Base-by-base conservation (phyloP, 768 basidiomycete species). In the Termitomyces bulborhizus region DNA sequence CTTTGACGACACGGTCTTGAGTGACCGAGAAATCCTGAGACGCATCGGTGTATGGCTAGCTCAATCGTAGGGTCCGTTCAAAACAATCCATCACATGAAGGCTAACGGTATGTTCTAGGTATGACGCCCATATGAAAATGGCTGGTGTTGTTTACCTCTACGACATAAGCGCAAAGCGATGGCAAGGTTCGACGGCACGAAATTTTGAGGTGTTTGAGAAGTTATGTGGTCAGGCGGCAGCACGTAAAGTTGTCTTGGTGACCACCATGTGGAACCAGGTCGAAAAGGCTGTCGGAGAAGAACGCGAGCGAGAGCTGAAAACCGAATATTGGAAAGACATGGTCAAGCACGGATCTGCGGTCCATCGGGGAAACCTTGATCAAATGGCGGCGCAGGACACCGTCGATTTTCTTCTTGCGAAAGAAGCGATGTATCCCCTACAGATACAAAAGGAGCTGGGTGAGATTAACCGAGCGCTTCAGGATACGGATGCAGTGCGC, bases 41-140 rank as follows among this genome's bases (percentile, higher is more conserved):
- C 56, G 62, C 3, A 63, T 69, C 36, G 54, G 65, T 4, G 52
- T 61, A 32, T 67, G 68, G 68, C 54, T 69, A 11, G 57, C 59
- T 26, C 56, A 62, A 54, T 62, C 62, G 67, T 68, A 57, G 53
- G 26, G 1, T 27, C 26, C 0, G 18, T 42, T 13, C 34, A 24
- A n/a, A 24, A 18, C 8, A 24, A 31, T 29, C 1, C 32, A 18
- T 18, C 12, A 12, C 31, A 11, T 13, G 3, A 34, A 21, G 21
- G 24, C 42, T 53, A 4, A 51, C 31, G 41, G 47, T 51, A 43
- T 3, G 6, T 56, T 26, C n/a, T 11, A 63, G 62, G 16, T 63
- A 63, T 36, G 50, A 53, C 39, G 46, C 46, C 4, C 45, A 54
- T 43, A 57, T 61, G 57, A 58, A 63, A 42, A 55, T 63, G 29